Conservation (phyloP, 208 protist species). For the Acanthamoeba lenticulata region DNA sequence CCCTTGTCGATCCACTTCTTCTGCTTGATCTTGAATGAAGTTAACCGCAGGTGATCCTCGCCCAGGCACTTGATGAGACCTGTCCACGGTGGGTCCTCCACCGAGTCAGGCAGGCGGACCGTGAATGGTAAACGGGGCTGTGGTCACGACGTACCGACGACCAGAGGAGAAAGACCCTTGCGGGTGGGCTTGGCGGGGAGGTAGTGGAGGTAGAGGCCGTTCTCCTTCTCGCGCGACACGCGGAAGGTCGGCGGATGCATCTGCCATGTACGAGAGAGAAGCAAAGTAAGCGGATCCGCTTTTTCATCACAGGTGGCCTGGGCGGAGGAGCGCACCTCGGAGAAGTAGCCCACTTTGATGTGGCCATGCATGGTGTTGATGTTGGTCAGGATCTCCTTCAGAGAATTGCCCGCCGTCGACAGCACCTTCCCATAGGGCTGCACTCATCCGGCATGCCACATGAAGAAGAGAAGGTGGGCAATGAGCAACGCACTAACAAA, state of each 20-base stretch:
- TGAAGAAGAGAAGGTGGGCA: too few relatives aligned
- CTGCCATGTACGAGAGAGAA: background rate
- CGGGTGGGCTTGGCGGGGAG: background rate
- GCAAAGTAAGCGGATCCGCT: background rate
- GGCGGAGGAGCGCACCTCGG: background rate
- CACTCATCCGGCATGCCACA: background rate
- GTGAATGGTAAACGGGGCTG: background rate
- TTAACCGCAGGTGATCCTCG: background rate
- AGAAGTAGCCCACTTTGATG: slow-evolving; percentile 36
- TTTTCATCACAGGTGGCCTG: background rate
- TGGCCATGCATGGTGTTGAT: slow-evolving; percentile 65
- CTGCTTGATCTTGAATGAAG: background rate
- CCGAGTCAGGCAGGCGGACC: too few relatives aligned
- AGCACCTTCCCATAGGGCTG: slow-evolving; percentile 55
- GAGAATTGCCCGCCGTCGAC: background rate
- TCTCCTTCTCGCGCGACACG: background rate
- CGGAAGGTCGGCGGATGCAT: slow-evolving; percentile 40
- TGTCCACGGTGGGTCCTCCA: background rate
- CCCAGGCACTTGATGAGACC: slow-evolving; percentile 24
- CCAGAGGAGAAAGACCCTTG: background rate
- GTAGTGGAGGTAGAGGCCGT: slow-evolving; percentile 27
- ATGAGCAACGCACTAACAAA: too few relatives aligned
- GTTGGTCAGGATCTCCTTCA: slow-evolving; percentile 12
- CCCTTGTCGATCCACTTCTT: slow-evolving; percentile 53
- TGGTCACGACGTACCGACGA: slow-evolving; percentile 2